Base-by-base conservation (phyloP, 225 moss, liverwort and hornwort species). In the Ulota crispa region DNA sequence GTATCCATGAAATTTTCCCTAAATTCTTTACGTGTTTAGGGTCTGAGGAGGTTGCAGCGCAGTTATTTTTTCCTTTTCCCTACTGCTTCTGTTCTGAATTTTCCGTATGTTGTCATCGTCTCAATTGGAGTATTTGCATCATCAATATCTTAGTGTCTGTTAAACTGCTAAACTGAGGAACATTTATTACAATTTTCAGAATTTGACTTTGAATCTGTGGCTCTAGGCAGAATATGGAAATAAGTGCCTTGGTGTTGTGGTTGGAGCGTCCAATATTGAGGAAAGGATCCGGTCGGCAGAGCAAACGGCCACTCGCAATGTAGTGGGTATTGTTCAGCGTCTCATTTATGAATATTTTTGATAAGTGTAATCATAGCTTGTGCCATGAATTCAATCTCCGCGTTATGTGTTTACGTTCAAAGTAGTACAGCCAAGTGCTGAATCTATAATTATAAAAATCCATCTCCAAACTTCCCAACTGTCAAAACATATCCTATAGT, bases 271-370 rank as follows among this genome's bases (percentile, higher is more conserved):
- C 55, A 89, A 72, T 76, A 75, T 88, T 36, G 92, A 94, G 75
- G 92, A 94, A 78, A 89, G 99, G 42, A 92, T 83, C 80, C 88
- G 90, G 8, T 99, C 93, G 84, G 99, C 96, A 9, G 87, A 88
- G 86, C 89, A 89, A 76, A 95, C 94, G 9, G 91, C 88, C 10
- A 72, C 87, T 72, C 94, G 94, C 37, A 88, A 92, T 77, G 92
- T 99, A 50, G 87, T 85, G 68, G 99, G 99, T 99, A 88, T 14
- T 75, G 56, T 72, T 65, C 80, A 19, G 73, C 78, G 16, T 53
- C 39, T 62, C 45, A 15, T 79, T 45, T 66, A 43, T 69, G 55
- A 14, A 45, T 72, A 14, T 24, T n/a, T 65, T 80, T 37, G 55
- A 37, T 71, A 55, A 34, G 57, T 18, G 19, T 72, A 55, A 27